Conservation (phyloP, 116 monocot genomes). For the Phalaenopsis hybrid region DNA sequence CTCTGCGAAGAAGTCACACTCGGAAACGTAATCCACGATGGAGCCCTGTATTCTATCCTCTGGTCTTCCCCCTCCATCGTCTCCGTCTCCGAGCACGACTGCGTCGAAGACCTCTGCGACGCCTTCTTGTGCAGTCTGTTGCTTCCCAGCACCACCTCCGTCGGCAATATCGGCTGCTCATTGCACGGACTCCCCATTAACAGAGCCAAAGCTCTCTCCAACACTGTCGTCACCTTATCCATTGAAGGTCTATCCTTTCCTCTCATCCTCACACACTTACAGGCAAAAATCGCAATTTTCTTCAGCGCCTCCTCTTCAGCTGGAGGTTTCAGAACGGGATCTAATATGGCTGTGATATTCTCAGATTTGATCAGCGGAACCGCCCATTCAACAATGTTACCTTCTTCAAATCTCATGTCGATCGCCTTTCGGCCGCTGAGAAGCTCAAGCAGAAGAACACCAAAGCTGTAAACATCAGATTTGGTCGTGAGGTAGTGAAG, state of each 20-base stretch:
- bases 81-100: slow-evolving; percentile 65
- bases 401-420: slow-evolving; percentile 89
- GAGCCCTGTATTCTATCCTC: slow-evolving; percentile 71
- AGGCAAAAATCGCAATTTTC: slow-evolving; percentile 63
- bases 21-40: slow-evolving; percentile 97
- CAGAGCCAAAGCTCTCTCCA: slow-evolving; percentile 73
- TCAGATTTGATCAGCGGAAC: slow-evolving; percentile 78
- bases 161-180: slow-evolving; percentile 87
- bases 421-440: slow-evolving; percentile 91
- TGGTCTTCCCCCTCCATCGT: slow-evolving; percentile 52
- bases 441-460: slow-evolving; percentile 87
- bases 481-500: slow-evolving; percentile 97
- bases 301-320: slow-evolving; percentile 59
- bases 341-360: slow-evolving; percentile 45
- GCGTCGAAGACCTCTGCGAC: slow-evolving; percentile 70
- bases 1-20: slow-evolving; percentile 89
- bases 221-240: slow-evolving; percentile 87
- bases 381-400: slow-evolving; percentile 95
- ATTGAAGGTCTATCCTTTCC: slow-evolving; percentile 95
- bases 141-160: slow-evolving; percentile 92
- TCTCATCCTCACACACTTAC: slow-evolving; percentile 89
- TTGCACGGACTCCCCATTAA: slow-evolving; percentile 90
- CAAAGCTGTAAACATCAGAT: slow-evolving; percentile 97
- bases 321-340: slow-evolving; percentile 63
- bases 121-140: slow-evolving; percentile 81